Evolutionary conservation across 108 stramenopile genomes (phyloP), one percentile per base, ranked within the genome.

Genomic region (Fistulifera solaris): DNA sequence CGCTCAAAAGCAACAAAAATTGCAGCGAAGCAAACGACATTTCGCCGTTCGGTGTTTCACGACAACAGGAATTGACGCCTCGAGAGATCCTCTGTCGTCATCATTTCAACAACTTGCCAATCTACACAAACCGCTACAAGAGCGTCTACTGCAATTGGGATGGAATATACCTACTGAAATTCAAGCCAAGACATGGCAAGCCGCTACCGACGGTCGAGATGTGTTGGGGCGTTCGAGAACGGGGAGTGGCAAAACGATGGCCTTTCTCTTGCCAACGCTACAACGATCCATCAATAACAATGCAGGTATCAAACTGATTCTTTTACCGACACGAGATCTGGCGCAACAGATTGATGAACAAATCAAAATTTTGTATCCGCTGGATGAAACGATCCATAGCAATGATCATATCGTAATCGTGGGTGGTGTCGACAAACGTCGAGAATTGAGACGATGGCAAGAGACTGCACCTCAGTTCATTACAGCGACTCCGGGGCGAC

Each of bases 211-310:
- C 17, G 84, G 84, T 8, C 57, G 63, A 19, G 78, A 96, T 72
- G 66, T 96, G 1, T 59, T 98, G 19, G 95, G 81, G 15, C 70
- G 95, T 53, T 90, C 96, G 18, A 75, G 93, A 42, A 99, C 99
- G 0, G 99, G 99, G 16, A 85, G 85, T 0, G 89, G 99, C 41
- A 99, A 99, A 77, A 99, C 99, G n/a, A 67, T 99, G 16, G 97
- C 97, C 4, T 98, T 98, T 70, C 87, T 95, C 19, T 65, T 99
- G 28, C 99, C 99, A 1, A 52, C 90, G 27, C 52, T 97, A 26
- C 70, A 80, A 49, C 41, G 74, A 28, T 27, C 75, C 10, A 49
- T 2, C 14, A 5, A 26, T 0, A 5, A 47, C 17, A 41, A 48
- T 17, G 22, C 14, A 48, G 8, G 18, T 13, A 5, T 18, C 13